phyloP scores from a whole-genome alignment of 2,329 filamentous ascomycete genomes.

The Didymella sp. region DNA sequence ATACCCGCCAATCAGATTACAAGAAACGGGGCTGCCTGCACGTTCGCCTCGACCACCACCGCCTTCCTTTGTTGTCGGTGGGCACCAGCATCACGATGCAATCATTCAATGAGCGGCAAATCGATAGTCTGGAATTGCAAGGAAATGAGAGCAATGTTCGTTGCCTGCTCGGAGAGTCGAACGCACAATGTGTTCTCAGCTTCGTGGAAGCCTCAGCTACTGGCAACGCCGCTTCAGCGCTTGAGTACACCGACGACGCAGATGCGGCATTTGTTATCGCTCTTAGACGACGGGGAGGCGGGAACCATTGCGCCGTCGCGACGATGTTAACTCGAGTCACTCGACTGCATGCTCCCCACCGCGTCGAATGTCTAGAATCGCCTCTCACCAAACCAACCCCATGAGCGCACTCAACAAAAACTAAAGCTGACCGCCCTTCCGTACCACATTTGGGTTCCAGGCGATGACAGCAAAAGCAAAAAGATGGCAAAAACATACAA shows the following conservation, averaged over 20 bases:
- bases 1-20: slow-evolving; percentile 35
- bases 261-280: slow-evolving; percentile 14
- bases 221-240: not conserved
- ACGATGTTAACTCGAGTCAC: not conserved
- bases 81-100: not conserved
- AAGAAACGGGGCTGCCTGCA: slow-evolving; percentile 34
- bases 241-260: not conserved
- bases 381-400: slow-evolving; percentile 2
- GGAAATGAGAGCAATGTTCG: not conserved
- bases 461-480: not conserved
- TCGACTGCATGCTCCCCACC: slow-evolving; percentile 1
- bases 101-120: not conserved
- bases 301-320: slow-evolving; percentile 1
- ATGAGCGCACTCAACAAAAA: slow-evolving; percentile 4
- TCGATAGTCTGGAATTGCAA: slow-evolving; percentile 7
- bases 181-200: slow-evolving; percentile 8
- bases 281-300: slow-evolving; percentile 5
- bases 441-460: not conserved
- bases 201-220: slow-evolving; percentile 4
- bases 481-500: not conserved
- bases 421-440: slow-evolving; percentile 7
- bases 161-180: slow-evolving; percentile 1
- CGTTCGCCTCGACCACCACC: slow-evolving; percentile 12
- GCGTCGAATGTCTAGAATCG: not conserved
- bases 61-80: not conserved